Base-by-base conservation (phyloP, 1,284 basidiomycete genomes). In the Sutorius eximius region DNA sequence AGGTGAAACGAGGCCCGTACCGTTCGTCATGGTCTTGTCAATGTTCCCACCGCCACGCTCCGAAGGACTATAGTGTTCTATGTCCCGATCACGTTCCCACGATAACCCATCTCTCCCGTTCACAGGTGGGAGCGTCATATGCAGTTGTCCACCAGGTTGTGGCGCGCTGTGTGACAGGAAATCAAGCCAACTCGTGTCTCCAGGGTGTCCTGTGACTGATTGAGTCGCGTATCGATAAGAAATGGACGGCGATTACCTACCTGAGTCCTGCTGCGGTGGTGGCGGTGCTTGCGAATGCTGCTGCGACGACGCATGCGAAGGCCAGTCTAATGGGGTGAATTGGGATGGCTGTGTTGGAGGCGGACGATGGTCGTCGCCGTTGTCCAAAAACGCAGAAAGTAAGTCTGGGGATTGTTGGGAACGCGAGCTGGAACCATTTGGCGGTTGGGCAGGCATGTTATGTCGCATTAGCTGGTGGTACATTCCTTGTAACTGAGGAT, bases 381-480 rank as follows among this genome's bases (percentile, higher is more conserved):
- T 66, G 11, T 69, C 71, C 24, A 70, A 49, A 44, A 66, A 71
- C 3, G 67, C 56, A 10, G 67, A 68, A n/a, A 72, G 58, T 33
- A 69, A 34, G 43, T 68, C 62, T 5, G 69, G 59, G 8, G 68
- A 59, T 29, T 64, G 61, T 15, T 68, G 64, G 4, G 61, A 45
- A 30, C 67, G 64, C 13, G 61, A 33, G 42, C 37, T 52, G 15
- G 66, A 49, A 24, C 51, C 40, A 48, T 62, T 66, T 41, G 52
- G 45, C 30, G 45, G 41, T 45, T 71, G 66, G 16, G 62, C 55
- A 11, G 63, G 60, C 22, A 59, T 12, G 50, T 66, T 70, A 34
- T 64, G 64, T 53, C 66, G 66, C 65, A 72, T 68, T 33, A 70
- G 20, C 16, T 66, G 66, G 24, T 71, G 66, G 52, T 71, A 69